A percentile compares a stretch with the other conserved stretches of the same genome.
Evolutionary conservation across 495 filamentous ascomycete species (phyloP).

Genomic region (Aspergillus heteromorphus): DNA sequence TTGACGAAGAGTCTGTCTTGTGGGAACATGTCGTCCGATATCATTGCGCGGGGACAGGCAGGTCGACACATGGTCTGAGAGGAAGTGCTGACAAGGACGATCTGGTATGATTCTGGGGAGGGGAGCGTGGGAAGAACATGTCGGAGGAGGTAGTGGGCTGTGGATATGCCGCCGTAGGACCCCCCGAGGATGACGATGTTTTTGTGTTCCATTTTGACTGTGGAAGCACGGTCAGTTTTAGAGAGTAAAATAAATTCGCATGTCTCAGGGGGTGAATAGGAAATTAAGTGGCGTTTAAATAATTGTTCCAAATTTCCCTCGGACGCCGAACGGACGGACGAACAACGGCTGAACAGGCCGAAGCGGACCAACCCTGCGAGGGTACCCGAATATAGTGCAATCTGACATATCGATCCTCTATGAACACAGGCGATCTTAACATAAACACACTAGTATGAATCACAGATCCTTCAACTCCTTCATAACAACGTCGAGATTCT

Average conservation of each 20-base stretch:
- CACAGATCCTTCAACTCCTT: no score
- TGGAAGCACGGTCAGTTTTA: no score
- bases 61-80: constrained; percentile 39
- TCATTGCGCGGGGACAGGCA: constrained; percentile 40
- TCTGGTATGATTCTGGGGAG: constrained; percentile 16
- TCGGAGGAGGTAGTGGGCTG: constrained; percentile 49
- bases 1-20: constrained; percentile 46
- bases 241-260: no score
- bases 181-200: constrained; percentile 50
- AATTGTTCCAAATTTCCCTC: no score
- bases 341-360: not conserved
- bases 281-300: no score
- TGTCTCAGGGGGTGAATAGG: no score
- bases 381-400: no score
- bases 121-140: constrained; percentile 42
- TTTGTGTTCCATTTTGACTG: constrained; percentile 11
- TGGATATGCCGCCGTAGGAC: constrained; percentile 47
- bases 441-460: no score
- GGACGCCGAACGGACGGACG: not conserved
- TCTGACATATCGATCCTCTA: no score
- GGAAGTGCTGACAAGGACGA: constrained; percentile 42
- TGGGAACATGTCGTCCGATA: constrained; percentile 38
- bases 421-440: no score
- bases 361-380: not conserved
- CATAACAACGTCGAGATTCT: no score